Percentiles rank a stretch among this genome's conserved stretches.
Evolutionary conservation across 2,329 filamentous ascomycete species (phyloP).

Genomic region (Neonectria sp.): DNA sequence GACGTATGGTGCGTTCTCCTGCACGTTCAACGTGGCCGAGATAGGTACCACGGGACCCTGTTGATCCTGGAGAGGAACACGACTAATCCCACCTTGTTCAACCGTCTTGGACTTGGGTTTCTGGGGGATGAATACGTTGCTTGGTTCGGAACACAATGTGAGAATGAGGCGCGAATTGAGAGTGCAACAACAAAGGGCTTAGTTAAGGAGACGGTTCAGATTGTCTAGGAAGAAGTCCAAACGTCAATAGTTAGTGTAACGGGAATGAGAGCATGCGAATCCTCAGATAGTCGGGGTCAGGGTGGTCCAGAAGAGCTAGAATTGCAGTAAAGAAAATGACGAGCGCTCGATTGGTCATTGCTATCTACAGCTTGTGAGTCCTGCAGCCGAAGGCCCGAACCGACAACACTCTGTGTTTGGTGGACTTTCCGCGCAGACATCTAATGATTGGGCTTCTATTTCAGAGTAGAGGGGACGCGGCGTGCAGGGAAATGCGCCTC

Average conservation of each 20-base stretch:
- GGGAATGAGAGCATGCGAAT: background rate
- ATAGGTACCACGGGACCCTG: background rate
- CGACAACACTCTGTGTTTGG: too few species aligned
- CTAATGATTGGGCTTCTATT: background rate
- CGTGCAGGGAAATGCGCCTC: constrained; percentile 22
- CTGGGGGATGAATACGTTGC: background rate
- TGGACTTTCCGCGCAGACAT: too few species aligned
- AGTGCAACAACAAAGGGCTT: background rate
- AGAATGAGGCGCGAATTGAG: background rate
- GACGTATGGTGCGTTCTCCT: constrained; percentile 18
- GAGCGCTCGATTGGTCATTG: too few species aligned
- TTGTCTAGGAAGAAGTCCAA: background rate
- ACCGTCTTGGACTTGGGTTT: constrained; percentile 22
- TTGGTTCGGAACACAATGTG: constrained; percentile 12
- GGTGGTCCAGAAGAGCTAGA: too few species aligned
- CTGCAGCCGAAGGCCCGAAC: too few species aligned
- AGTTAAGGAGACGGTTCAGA: background rate
- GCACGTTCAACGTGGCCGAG: constrained; percentile 8
- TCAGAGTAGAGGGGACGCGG: background rate
- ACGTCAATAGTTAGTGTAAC: background rate
- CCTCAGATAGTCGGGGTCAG: too few species aligned
- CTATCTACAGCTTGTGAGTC: too few species aligned
- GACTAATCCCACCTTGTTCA: background rate
- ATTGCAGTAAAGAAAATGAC: too few species aligned
- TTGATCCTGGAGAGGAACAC: constrained; percentile 2